These are phyloP conservation scores for Rhododendron molle DNA, from an alignment of 148 eudicot genomes.

Conservation along the genomic window DNA sequence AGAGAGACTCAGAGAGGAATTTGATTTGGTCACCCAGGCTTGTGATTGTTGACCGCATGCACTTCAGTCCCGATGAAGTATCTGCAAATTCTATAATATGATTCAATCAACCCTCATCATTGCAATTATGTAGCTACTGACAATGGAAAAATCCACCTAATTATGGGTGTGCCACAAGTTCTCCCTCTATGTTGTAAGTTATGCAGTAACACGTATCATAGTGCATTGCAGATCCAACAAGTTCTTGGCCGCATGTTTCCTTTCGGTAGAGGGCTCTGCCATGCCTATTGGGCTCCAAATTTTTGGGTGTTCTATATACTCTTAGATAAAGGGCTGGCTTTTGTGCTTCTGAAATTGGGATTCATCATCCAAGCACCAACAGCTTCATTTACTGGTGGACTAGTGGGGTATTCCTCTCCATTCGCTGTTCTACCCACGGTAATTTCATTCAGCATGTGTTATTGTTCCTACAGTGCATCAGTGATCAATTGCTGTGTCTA, in stretches of 20 bases:
- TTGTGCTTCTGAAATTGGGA: slow-evolving; percentile 56
- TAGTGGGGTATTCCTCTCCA: slow-evolving; percentile 96
- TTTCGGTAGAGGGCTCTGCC: slow-evolving; percentile 99
- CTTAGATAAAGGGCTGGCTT: slow-evolving; percentile 63
- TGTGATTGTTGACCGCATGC: slow-evolving; percentile 76
- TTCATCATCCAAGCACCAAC: slow-evolving; percentile 57
- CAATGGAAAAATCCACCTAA: background rate
- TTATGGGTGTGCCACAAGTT: background rate
- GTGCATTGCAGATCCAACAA: slow-evolving; percentile 76
- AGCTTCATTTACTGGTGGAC: slow-evolving; percentile 94
- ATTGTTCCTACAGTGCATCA: background rate
- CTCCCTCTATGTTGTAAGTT: background rate
- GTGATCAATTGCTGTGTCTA: background rate
- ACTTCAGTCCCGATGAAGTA: slow-evolving; percentile 48
- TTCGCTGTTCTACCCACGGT: slow-evolving; percentile 87
- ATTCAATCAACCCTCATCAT: background rate
- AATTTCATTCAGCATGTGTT: slow-evolving; percentile 8
- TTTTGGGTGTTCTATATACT: slow-evolving; percentile 95
- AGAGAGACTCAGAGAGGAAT: slow-evolving; percentile 22
- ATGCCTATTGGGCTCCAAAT: slow-evolving; percentile 99
- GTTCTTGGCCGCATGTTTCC: slow-evolving; percentile 95
- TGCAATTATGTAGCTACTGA: background rate
- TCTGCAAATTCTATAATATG: background rate
- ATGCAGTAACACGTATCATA: slow-evolving; percentile 22
- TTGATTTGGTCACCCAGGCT: slow-evolving; percentile 76